Base-by-base conservation (phyloP, 164 flowering plant genomes). In the Liquidambar formosana region DNA sequence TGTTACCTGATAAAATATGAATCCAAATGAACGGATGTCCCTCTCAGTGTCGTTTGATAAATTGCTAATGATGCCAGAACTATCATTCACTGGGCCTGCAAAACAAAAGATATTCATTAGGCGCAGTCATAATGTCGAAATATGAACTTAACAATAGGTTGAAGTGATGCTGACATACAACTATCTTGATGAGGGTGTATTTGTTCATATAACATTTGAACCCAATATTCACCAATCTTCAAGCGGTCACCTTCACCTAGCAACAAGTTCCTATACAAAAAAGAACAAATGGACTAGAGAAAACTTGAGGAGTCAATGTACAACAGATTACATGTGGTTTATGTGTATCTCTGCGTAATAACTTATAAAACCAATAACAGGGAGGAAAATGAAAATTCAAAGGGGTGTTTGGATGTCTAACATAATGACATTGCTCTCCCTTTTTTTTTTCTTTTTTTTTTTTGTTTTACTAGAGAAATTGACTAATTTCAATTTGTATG, bases 171-270 rank as follows among this genome's bases (percentile, higher is more conserved):
- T 63, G 48, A 61, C 79, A 44, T 75, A 80, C 71, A 57, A 45
- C 62, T 57, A 14, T 76, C 79, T 53, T 71, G 74, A 72, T 44
- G 63, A 26, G 78, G 70, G 27, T 70, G 72, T 75, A 75, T 73
- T 47, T 58, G 73, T 46, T 83, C 78, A 73, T 84, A 82, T 66
- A 83, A 72, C 88, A 81, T 85, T 59, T 82, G 89, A 57, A 87
- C 76, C 91, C 91, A 87, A 67, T 85, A 85, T 68, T 87, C 89
- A 23, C 91, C 87, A 66, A 87, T 85, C 80, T 87, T 87, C 75
- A 86, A 76, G 73, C 83, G 86, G 13, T 78, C 88, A 26, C 85
- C 85, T 77, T 83, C 90, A 74, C 81, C 86, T 64, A 59, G 84
- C 77, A 83, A 70, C 68, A 85, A 75, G 73, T 87, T 87, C 70